Evolutionary conservation across 176 grass and related monocot species (phyloP).

Genomic region (Themeda triandra): DNA sequence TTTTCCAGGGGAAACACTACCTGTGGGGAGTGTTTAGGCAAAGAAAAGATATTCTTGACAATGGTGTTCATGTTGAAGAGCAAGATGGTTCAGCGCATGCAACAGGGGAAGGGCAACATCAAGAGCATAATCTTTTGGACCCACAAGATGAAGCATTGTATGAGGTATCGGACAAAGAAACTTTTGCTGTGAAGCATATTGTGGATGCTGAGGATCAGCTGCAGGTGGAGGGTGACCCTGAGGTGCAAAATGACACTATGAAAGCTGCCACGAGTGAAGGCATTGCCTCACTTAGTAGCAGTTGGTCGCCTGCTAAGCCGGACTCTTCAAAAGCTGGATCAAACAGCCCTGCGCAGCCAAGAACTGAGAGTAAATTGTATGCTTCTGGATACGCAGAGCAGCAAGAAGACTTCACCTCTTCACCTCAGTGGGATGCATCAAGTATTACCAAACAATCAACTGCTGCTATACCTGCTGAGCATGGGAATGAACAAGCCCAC

Average conservation of each 20-base stretch:
- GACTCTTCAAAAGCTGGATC: constrained; percentile 4
- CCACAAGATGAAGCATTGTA: not conserved
- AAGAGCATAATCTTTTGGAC: constrained; percentile 14
- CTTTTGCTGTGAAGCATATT: not conserved
- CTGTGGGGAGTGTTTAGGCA: constrained; percentile 55
- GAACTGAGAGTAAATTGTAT: not conserved
- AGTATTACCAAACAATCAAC: not conserved
- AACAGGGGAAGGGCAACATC: constrained; percentile 8
- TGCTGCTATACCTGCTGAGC: constrained; percentile 1
- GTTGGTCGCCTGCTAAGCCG: not conserved
- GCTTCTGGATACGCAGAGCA: not conserved
- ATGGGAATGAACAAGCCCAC: not conserved
- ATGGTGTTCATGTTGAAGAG: constrained; percentile 13
- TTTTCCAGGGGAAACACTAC: constrained; percentile 50
- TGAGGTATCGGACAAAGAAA: not conserved
- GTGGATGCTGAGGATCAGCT: constrained; percentile 17
- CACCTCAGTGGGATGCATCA: not conserved
- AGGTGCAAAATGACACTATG: not conserved
- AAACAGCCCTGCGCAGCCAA: not conserved
- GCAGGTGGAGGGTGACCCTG: not conserved
- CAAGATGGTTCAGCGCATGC: constrained; percentile 4
- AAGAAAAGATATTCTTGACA: constrained; percentile 14
- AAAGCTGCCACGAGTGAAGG: constrained; percentile 1
- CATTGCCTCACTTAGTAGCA: not conserved
- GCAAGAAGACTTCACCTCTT: constrained; percentile 24